Conservation (phyloP, 345 rosid genomes). For the Raphanus sativus region DNA sequence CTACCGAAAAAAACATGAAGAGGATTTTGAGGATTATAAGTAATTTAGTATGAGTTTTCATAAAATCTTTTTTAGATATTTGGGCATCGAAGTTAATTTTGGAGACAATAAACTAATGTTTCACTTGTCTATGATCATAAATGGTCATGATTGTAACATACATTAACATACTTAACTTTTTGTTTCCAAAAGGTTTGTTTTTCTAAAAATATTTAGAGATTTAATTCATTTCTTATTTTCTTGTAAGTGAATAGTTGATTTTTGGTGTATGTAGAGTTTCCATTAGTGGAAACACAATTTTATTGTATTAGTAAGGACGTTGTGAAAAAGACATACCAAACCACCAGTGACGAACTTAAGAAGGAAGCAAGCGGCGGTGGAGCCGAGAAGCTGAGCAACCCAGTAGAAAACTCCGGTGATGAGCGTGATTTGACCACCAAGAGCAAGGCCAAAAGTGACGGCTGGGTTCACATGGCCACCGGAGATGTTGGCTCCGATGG, state of each 20-base stretch:
- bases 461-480: constrained; percentile 98
- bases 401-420: constrained; percentile 89
- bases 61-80: no score
- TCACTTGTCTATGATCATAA: no score
- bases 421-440: constrained; percentile 89
- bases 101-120: no score
- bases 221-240: not conserved
- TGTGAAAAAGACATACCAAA: constrained; percentile 50
- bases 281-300: not conserved
- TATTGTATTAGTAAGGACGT: not conserved
- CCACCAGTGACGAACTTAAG: constrained; percentile 83
- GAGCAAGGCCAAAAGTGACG: constrained; percentile 86
- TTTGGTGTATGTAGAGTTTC: not conserved
- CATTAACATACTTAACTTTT: no score
- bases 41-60: no score
- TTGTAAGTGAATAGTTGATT: not conserved
- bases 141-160: no score
- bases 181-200: not conserved
- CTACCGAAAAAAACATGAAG: no score
- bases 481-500: constrained; percentile 88
- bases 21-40: no score
- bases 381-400: constrained; percentile 92
- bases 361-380: constrained; percentile 80
- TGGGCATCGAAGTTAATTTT: no score
- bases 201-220: not conserved